These are phyloP conservation scores for Parachaetomium inaequale DNA, from an alignment of 495 filamentous ascomycete genomes.

Conservation along the genomic window DNA sequence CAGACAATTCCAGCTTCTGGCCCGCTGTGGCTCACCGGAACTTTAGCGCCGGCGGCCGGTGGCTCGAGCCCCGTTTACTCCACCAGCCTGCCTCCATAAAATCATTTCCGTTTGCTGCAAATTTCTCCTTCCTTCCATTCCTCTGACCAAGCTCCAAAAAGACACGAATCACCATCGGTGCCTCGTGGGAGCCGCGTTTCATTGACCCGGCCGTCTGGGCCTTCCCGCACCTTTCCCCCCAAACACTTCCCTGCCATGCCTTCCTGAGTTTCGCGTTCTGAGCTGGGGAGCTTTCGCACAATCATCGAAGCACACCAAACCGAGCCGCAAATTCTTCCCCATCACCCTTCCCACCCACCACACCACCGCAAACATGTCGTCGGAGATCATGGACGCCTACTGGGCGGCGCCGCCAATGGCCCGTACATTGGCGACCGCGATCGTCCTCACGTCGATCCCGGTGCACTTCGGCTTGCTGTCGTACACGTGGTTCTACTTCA, in stretches of 20 bases:
- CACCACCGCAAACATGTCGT: slow-evolving; percentile 21
- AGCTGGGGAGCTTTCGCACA: slow-evolving; percentile 23
- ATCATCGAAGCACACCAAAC: slow-evolving; percentile 15
- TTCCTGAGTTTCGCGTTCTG: slow-evolving; percentile 22
- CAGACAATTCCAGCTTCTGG: background rate
- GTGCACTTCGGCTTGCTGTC: slow-evolving; percentile 54
- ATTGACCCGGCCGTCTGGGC: slow-evolving; percentile 9
- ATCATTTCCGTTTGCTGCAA: slow-evolving; percentile 20
- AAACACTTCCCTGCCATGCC: slow-evolving; percentile 16
- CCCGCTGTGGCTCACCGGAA: slow-evolving; percentile 4
- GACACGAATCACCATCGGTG: slow-evolving; percentile 35
- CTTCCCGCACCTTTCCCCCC: slow-evolving; percentile 14
- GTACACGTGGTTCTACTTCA: slow-evolving; percentile 55
- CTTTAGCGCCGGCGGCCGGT: slow-evolving; percentile 12
- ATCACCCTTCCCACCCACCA: background rate
- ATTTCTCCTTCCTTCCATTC: slow-evolving; percentile 24
- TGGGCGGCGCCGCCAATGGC: slow-evolving; percentile 68
- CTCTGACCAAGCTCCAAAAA: slow-evolving; percentile 29
- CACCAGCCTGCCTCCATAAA: slow-evolving; percentile 24
- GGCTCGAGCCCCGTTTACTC: slow-evolving; percentile 20
- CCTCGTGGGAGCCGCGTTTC: slow-evolving; percentile 19
- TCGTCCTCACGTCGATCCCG: slow-evolving; percentile 59
- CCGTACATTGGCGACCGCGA: slow-evolving; percentile 66
- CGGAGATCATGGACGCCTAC: slow-evolving; percentile 58
- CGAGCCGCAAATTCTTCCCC: slow-evolving; percentile 14